Base-by-base conservation (phyloP, 208 protist species). In the Entamoeba nuttalli region DNA sequence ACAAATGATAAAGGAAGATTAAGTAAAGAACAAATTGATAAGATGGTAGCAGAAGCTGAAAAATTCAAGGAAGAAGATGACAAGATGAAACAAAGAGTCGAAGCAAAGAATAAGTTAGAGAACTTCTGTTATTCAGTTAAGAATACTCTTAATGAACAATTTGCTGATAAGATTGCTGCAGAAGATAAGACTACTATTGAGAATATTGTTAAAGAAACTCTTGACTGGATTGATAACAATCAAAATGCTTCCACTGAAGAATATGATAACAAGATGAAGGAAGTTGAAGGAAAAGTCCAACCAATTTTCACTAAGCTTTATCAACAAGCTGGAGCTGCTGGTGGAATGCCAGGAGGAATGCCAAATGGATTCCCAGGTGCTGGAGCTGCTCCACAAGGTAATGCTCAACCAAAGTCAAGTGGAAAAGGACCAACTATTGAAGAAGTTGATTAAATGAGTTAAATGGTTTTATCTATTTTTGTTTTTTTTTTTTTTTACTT, bases 1-100 rank as follows among this genome's bases (percentile, higher is more conserved):
- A 51, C 5, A 17, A 93, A 95, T 44, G 98, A 98, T 3, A 97
- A 53, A 44, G 94, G 94, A 19, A 19, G 96, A 48, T 30, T 96
- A 2, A 94, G 94, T 30, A 94, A 97, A 41, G 96, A 96, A 52
- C 95, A 96, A 93, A 95, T 96, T 51, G 51, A 96, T 4, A 52
- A 94, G 48, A 95, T 96, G 51, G 51, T 96, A 52, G 51, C 50
- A 17, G 96, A 96, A 44, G 96, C 95, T 11, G 51, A 96, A 51
- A 44, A 50, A 0, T 69, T 51, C 48, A 62, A 51, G 19, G 96
- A 93, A 25, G 93, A 96, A 50, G 96, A 97, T 35, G 84, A 94
- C 1, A 51, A 52, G 21, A 53, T 95, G 17, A 71, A 44, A 21
- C 71, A 95, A 50, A n/a, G 2, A 25, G 93, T 96, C 52, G 95